Base-by-base conservation (phyloP, 1,284 basidiomycete species). In the Pseudozyma tsukubaensis region DNA sequence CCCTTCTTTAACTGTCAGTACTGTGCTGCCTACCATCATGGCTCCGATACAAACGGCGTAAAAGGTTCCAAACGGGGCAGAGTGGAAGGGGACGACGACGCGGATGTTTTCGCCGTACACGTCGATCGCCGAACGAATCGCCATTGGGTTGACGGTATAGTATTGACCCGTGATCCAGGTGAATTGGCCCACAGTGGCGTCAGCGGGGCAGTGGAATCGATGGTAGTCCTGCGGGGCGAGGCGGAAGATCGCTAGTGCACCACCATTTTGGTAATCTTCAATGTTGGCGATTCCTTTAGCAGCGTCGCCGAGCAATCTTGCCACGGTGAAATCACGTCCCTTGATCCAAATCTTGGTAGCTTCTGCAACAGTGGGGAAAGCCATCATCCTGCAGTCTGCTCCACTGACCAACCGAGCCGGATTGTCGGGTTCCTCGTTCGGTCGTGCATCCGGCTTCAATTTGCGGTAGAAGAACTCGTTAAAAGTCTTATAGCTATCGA, bases 311-410 rank as follows among this genome's bases (percentile, higher is more conserved):
- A 99, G 88, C 42, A 99, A 87, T 1, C 91, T 88, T 1, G 86
- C 87, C 1, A 98, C 88, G 0, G 90, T 91, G 82, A 98, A 98
- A 76, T 97, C 94, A 24, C 94, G 90, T 0, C 96, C 97, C 83
- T 99, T 99, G 86, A 99, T 97, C 96, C 97, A 99, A 5, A 99
- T 86, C 21, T 88, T 87, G 1, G 93, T 97, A 1, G 97, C 95
- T 58, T 93, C 92, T 49, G 85, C 87, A 9, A 97, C 90, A 0
- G 89, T 91, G 81, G 92, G 91, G 84, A 98, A 99, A 0, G 91
- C 90, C 92, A 97, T 96, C 78, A 97, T 89, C 29, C 96, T 90
- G 83, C 94, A 97, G 86, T 99, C 96, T 0, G 96, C 96, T 24
- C 90, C 90, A 52, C 91, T 93, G 53, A 97, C 93, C 21, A 97